phyloP scores from a whole-genome alignment of 192 early-diverging fungal species.

The Kickxella alabastrina region DNA sequence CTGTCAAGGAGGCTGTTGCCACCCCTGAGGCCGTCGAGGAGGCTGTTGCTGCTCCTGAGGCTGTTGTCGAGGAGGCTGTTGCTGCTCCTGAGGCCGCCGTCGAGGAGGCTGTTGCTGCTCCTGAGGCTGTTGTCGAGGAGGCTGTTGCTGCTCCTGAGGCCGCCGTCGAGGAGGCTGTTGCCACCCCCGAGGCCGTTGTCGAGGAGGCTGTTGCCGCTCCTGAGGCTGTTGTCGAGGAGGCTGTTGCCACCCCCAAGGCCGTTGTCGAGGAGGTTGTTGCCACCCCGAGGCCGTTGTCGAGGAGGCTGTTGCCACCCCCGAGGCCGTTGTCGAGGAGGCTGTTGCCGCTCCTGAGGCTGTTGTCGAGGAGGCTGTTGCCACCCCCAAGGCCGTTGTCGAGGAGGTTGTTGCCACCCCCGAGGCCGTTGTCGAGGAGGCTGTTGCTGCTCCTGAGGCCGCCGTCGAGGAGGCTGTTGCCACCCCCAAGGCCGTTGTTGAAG shows the following conservation, averaged over 20 bases:
- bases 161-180: not conserved
- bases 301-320: not conserved
- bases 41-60: not conserved
- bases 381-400: not conserved
- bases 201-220: conserved; percentile 1
- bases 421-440: not conserved
- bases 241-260: not conserved
- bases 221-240: conserved; percentile 1
- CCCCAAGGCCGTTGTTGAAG: not conserved
- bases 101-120: not conserved
- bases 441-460: not conserved
- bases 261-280: not conserved
- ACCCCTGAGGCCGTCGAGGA: not conserved
- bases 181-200: not conserved
- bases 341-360: not conserved
- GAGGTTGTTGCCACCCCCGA: not conserved
- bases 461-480: not conserved
- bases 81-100: conserved; percentile 5
- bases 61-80: not conserved
- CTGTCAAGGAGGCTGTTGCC: not conserved
- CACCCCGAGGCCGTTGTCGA: not conserved
- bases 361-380: conserved; percentile 1
- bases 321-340: not conserved
- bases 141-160: not conserved
- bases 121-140: not conserved